Base-by-base conservation (phyloP, 1,139 yeast species). In the Yamadazyma triangularis region DNA sequence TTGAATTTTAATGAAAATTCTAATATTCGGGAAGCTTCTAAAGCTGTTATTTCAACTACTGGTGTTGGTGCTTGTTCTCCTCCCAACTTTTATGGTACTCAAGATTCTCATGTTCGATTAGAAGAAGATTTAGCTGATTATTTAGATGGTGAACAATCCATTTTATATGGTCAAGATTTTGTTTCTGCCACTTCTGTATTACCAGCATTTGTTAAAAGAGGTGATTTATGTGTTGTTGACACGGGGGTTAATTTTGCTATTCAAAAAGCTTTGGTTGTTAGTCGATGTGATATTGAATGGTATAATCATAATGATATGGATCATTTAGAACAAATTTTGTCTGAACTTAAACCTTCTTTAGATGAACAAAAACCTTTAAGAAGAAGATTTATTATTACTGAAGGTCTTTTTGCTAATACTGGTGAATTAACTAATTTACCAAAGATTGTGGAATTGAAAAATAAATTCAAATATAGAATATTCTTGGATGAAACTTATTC, bases 21-120 rank as follows among this genome's bases (percentile, higher is more conserved):
- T 12, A 53, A 42, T 12, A 65, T 88, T 24, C 65, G 64, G 36
- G 56, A 65, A n/a, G 73, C 68, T 12, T 88, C 91, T 4, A 68
- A 73, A 35, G 54, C 63, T 18, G 71, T 78, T 19, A 79, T 91
- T 39, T 65, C 68, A 28, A 67, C 69, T 34, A 78, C 84, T 35
- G 99, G 99, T 50, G 97, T 91, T 30, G 98, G 99, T 41, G 93
- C 97, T 1, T 91, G 99, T 66, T 96, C 97, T 18, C 97, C 99
- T 3, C 95, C 97, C 25, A 95, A 95, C 38, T 91, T 91, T 48
- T 91, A 89, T 57, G 99, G 98, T 38, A 84, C 91, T 41, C 96
- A 88, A 58, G 96, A 88, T 53, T 88, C 81, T 23, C 98, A 91
- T 51, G 81, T 80, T 36, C 70, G 82, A 46, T 70, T 87, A 40